These are phyloP conservation scores for Baudoinia panamericana DNA, from an alignment of 495 filamentous ascomycete species.

Conservation along the genomic window DNA sequence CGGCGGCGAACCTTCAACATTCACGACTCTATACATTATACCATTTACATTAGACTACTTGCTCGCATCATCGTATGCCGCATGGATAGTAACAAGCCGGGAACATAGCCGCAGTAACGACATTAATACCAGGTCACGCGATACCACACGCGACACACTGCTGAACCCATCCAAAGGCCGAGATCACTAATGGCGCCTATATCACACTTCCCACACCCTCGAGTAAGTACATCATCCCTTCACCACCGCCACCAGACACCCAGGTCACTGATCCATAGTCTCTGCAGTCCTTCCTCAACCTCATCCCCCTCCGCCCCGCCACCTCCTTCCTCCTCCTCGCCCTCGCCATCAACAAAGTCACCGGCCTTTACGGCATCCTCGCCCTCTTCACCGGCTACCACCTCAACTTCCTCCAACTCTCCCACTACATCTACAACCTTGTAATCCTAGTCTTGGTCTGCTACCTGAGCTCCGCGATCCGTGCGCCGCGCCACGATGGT, in stretches of 20 bases:
- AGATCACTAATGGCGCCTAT: not conserved
- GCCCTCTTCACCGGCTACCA: constrained; percentile 43
- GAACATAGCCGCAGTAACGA: too few relatives aligned
- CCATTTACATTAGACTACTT: too few relatives aligned
- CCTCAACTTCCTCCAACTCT: constrained; percentile 29
- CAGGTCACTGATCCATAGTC: not conserved
- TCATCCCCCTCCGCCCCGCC: constrained; percentile 75
- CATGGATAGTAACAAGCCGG: too few relatives aligned
- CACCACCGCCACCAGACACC: not conserved
- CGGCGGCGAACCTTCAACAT: not conserved
- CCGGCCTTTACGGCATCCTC: constrained; percentile 76
- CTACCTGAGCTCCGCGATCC: constrained; percentile 49
- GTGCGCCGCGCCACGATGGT: not conserved
- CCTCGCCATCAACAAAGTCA: constrained; percentile 74
- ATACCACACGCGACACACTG: too few relatives aligned
- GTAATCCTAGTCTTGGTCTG: constrained; percentile 46
- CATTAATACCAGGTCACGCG: too few relatives aligned
- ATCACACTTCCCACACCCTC: constrained; percentile 7
- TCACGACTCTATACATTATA: not conserved
- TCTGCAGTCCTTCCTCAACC: constrained; percentile 49
- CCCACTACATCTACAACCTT: constrained; percentile 69
- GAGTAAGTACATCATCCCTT: constrained; percentile 1
- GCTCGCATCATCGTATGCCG: not conserved
- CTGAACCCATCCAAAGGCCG: too few relatives aligned
- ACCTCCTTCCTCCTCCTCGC: constrained; percentile 68